These are phyloP conservation scores for Paecilomyces variotii DNA, from an alignment of 2,329 filamentous ascomycete species.

Conservation along the genomic window DNA sequence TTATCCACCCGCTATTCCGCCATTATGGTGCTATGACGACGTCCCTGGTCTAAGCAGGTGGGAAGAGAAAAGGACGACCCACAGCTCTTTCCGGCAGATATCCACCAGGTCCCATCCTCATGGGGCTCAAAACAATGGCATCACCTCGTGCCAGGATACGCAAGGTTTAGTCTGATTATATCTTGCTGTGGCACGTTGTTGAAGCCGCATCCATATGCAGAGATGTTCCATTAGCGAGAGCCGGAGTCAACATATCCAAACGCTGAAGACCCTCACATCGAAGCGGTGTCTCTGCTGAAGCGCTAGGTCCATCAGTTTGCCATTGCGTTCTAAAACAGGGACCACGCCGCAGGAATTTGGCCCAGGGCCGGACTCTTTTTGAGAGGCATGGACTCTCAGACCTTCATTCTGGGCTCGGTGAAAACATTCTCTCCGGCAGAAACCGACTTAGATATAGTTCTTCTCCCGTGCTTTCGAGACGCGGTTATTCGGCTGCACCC, in stretches of 20 bases:
- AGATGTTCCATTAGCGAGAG: neutral
- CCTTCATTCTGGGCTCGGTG: neutral
- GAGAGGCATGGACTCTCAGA: neutral
- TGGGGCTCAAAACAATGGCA: neutral
- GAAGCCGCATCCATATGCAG: neutral
- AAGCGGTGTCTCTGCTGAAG: neutral
- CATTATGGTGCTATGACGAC: neutral
- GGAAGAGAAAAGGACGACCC: neutral
- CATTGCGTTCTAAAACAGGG: neutral
- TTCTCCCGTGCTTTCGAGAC: neutral
- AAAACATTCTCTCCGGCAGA: neutral
- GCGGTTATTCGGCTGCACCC: neutral
- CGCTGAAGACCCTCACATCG: neutral
- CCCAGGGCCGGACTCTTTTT: neutral
- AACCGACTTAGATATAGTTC: neutral
- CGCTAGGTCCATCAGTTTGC: neutral
- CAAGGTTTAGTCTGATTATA: neutral
- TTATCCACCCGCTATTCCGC: neutral
- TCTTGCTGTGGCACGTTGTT: neutral
- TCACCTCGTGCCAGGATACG: neutral
- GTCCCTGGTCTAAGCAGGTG: neutral
- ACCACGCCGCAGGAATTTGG: neutral
- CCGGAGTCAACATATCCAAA: neutral
- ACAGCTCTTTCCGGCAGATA: neutral
- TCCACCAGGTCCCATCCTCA: neutral